Conservation (phyloP, 1,284 basidiomycete genomes). For the Marasmius tenuissimus region DNA sequence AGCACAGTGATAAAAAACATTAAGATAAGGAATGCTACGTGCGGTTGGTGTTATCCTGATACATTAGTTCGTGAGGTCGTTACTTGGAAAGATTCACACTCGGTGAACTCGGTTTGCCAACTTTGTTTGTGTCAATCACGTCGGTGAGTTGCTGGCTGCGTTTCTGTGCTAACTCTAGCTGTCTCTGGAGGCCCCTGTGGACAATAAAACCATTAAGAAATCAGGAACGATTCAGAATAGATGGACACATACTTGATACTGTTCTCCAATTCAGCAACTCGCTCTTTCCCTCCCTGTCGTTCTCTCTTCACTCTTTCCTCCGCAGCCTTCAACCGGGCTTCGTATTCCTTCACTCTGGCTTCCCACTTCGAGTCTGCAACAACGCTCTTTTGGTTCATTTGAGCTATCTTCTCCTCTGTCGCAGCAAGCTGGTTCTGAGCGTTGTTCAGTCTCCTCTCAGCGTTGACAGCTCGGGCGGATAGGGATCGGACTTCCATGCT, state of each 20-base stretch:
- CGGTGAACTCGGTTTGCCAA: not conserved
- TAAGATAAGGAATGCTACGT: no score
- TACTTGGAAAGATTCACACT: not conserved
- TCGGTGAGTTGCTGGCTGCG: slow-evolving; percentile 65
- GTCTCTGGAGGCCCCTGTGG: slow-evolving; percentile 64
- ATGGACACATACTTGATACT: slow-evolving; percentile 59
- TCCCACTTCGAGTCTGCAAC: slow-evolving; percentile 88
- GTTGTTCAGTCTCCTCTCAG: slow-evolving; percentile 80
- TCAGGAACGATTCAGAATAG: slow-evolving; percentile 1
- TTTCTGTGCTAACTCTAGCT: slow-evolving; percentile 70
- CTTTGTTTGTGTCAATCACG: slow-evolving; percentile 56
- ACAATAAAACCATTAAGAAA: slow-evolving; percentile 14
- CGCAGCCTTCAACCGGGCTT: slow-evolving; percentile 77
- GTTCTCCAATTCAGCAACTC: slow-evolving; percentile 66
- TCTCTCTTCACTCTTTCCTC: slow-evolving; percentile 96
- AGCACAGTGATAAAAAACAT: no score
- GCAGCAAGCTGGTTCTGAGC: slow-evolving; percentile 81
- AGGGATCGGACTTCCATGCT: slow-evolving; percentile 73
- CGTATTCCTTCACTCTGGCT: slow-evolving; percentile 89
- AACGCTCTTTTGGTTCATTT: slow-evolving; percentile 68
- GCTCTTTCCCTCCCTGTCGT: slow-evolving; percentile 92
- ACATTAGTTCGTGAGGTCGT: not conserved
- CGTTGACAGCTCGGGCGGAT: slow-evolving; percentile 70
- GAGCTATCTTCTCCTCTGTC: slow-evolving; percentile 81
- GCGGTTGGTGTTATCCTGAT: no score